Conservation (phyloP, 164 flowering plant species). For the Umbilicus rupestris region DNA sequence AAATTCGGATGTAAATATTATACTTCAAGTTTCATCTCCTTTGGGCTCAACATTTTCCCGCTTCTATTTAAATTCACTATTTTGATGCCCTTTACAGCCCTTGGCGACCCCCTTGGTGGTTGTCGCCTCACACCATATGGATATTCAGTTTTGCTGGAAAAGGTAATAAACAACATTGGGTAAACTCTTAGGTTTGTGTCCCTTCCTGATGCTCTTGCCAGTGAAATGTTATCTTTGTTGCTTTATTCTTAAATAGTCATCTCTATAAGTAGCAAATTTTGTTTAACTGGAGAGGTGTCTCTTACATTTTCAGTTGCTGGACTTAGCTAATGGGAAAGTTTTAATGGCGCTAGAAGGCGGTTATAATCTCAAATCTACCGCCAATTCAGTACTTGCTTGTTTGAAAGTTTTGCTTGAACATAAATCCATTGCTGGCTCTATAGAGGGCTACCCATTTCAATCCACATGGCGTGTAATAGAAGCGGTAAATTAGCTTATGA, state of each 20-base stretch:
- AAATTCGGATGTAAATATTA: background rate
- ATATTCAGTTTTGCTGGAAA: constrained; percentile 72
- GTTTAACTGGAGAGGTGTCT: background rate
- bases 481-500: constrained; percentile 31
- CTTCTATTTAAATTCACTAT: background rate
- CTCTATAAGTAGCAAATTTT: background rate
- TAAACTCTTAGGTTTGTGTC: background rate
- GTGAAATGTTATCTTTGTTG: background rate
- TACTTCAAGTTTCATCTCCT: background rate
- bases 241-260: background rate
- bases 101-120: constrained; percentile 93
- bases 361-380: constrained; percentile 76
- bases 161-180: constrained; percentile 31
- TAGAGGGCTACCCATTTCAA: constrained; percentile 71
- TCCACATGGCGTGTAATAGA: constrained; percentile 87
- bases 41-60: background rate
- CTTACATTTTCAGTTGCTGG: constrained; percentile 51
- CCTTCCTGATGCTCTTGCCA: background rate
- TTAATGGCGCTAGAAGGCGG: constrained; percentile 94
- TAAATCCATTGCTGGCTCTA: constrained; percentile 38
- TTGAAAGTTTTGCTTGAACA: constrained; percentile 60
- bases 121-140: constrained; percentile 86
- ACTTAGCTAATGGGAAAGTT: constrained; percentile 75
- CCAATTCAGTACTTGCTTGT: constrained; percentile 78
- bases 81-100: constrained; percentile 37